Evolutionary conservation across 768 basidiomycete species (phyloP).

Genomic region (Paxillus rubicundulus): DNA sequence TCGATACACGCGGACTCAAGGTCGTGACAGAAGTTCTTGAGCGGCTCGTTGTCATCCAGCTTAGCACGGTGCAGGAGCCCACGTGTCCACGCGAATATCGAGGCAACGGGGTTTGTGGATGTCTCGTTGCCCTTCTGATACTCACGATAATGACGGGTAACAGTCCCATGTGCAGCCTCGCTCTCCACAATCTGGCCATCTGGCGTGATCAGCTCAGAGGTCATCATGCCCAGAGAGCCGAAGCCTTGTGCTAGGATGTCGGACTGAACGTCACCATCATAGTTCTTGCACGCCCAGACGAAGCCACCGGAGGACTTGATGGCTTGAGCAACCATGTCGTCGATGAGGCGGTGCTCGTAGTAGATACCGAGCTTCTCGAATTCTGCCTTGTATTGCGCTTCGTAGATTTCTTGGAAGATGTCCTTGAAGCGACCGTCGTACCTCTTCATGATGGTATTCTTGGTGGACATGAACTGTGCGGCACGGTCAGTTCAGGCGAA

Average conservation of each 20-base stretch:
- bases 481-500: neutral
- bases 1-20: conserved; percentile 89
- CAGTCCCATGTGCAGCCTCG: conserved; percentile 97
- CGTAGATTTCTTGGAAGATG: conserved; percentile 97
- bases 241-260: conserved; percentile 98
- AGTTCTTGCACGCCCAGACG: conserved; percentile 73
- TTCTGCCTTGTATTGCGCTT: conserved; percentile 65
- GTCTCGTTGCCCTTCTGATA: conserved; percentile 97
- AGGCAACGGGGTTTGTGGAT: conserved; percentile 97
- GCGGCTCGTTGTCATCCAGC: conserved; percentile 77
- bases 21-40: conserved; percentile 70
- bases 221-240: conserved; percentile 98
- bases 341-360: conserved; percentile 96
- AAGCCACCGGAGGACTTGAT: conserved; percentile 97
- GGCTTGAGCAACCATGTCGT: conserved; percentile 98
- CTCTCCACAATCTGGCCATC: conserved; percentile 91
- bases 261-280: conserved; percentile 85
- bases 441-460: conserved; percentile 96
- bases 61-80: conserved; percentile 91
- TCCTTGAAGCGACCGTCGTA: conserved; percentile 99
- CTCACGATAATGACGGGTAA: conserved; percentile 96
- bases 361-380: conserved; percentile 75
- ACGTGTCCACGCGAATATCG: conserved; percentile 98
- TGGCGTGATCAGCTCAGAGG: conserved; percentile 90
- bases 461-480: conserved; percentile 89